Conservation (phyloP, 495 filamentous ascomycete genomes). For the Tuber microsphaerosporum region DNA sequence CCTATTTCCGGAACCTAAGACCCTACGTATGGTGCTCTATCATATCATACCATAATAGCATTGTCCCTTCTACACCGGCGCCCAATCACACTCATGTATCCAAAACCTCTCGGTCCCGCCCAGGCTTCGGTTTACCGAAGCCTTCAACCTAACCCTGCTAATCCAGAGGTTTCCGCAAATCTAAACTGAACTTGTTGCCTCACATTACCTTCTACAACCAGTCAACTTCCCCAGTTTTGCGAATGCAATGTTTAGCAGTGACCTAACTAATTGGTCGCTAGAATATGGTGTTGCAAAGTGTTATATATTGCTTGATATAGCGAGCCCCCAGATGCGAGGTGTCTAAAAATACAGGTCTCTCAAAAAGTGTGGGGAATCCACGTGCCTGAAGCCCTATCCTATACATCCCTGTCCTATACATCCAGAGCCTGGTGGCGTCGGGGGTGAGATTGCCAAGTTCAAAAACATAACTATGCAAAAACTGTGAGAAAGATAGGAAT, state of each 20-base stretch:
- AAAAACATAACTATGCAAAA: neutral
- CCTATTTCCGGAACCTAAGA: neutral
- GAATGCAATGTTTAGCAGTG: neutral
- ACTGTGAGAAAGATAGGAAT: neutral
- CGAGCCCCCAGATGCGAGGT: neutral
- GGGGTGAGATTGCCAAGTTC: neutral
- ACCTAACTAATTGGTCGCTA: neutral
- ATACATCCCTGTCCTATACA: neutral
- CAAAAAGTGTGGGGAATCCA: neutral
- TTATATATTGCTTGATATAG: neutral
- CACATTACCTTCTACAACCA: neutral
- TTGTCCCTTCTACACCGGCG: neutral
- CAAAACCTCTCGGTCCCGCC: neutral
- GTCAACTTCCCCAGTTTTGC: neutral
- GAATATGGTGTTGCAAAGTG: neutral
- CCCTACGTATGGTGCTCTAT: neutral
- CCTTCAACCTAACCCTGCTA: neutral
- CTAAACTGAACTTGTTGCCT: neutral
- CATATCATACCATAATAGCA: neutral
- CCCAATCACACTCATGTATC: neutral
- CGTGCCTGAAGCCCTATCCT: neutral
- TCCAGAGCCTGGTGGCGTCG: neutral
- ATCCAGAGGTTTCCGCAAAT: neutral
- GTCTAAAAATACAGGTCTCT: neutral
- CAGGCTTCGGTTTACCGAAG: neutral